A percentile compares a stretch with the other conserved stretches of the same genome.
Evolutionary conservation across 2,329 filamentous ascomycete genomes (phyloP).

Genomic region (Falciphora oryzae): DNA sequence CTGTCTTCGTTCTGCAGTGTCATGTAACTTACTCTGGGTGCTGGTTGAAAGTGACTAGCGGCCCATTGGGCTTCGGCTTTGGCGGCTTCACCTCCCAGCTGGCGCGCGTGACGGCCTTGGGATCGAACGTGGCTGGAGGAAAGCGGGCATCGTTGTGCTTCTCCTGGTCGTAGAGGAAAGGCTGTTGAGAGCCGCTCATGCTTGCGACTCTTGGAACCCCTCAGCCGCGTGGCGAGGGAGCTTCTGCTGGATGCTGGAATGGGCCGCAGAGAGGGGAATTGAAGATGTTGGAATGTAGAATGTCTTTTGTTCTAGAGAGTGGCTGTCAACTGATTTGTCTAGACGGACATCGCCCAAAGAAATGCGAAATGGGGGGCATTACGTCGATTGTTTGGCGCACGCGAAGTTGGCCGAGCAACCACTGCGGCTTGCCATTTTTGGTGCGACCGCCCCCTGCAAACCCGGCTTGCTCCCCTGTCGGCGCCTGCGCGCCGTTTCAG

Average conservation of each 20-base stretch:
- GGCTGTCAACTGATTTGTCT: background rate
- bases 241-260: background rate
- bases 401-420: background rate
- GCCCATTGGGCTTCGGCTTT: constrained; percentile 59
- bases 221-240: background rate
- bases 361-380: background rate
- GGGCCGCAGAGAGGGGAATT: background rate
- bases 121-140: constrained; percentile 64
- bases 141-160: constrained; percentile 45
- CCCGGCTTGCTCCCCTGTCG: background rate
- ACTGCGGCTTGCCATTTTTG: background rate
- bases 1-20: background rate
- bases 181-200: constrained; percentile 36
- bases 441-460: background rate
- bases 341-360: background rate
- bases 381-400: background rate
- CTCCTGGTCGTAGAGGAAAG: constrained; percentile 66
- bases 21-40: constrained; percentile 69
- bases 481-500: background rate
- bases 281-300: background rate
- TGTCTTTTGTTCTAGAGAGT: background rate
- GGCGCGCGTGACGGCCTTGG: constrained; percentile 76
- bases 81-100: constrained; percentile 61
- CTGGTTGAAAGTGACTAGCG: constrained; percentile 73
- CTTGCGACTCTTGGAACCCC: constrained; percentile 6